Evolutionary conservation across 371 early-diverging fungal species (phyloP).

Genomic region (Choanephora cucurbitarum): DNA sequence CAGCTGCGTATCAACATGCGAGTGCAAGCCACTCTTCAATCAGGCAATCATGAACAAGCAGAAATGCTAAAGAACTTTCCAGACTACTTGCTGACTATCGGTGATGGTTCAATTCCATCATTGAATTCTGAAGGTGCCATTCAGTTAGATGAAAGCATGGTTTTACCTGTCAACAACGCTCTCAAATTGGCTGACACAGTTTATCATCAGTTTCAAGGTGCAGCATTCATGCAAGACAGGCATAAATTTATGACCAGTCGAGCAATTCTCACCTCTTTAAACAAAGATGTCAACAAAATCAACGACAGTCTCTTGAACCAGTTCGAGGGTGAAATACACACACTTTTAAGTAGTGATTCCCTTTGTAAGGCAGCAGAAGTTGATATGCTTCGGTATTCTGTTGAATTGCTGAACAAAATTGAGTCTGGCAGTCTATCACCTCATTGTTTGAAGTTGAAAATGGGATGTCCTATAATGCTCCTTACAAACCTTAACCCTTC

Average conservation of each 20-base stretch:
- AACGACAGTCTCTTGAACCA: not conserved
- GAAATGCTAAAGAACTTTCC: constrained; percentile 5
- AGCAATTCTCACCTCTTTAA: constrained; percentile 9
- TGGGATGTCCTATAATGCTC: constrained; percentile 32
- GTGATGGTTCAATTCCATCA: not conserved
- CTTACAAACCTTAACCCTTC: constrained; percentile 26
- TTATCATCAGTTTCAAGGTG: no score
- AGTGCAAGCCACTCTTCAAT: constrained; percentile 5
- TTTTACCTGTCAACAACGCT: no score
- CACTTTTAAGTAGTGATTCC: not conserved
- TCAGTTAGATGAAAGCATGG: not conserved
- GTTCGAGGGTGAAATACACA: not conserved
- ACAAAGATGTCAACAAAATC: constrained; percentile 3
- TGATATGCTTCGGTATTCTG: not conserved
- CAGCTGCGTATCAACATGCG: constrained; percentile 16
- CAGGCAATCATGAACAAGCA: constrained; percentile 4
- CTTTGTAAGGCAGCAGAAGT: not conserved
- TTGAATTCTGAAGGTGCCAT: not conserved
- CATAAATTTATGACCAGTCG: not conserved
- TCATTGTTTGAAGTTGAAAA: constrained; percentile 21
- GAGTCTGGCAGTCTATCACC: constrained; percentile 23
- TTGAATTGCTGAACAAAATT: constrained; percentile 10
- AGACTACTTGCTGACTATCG: constrained; percentile 1
- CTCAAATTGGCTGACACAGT: no score
- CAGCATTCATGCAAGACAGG: not conserved